Evolutionary conservation across 768 basidiomycete genomes (phyloP).

Genomic region (Collybiopsis confluens): DNA sequence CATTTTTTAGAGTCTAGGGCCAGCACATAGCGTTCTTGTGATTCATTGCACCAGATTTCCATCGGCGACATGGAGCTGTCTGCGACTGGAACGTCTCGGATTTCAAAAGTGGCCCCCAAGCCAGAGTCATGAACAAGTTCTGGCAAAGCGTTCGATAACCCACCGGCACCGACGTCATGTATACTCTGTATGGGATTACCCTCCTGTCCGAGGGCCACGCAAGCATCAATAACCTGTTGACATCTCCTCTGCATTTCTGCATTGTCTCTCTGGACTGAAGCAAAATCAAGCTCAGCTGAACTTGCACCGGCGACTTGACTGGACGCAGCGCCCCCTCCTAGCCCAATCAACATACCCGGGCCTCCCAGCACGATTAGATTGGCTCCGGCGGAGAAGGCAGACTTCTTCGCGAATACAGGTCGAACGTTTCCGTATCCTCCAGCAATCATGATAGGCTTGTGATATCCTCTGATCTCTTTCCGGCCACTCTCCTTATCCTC

Average conservation of each 20-base stretch:
- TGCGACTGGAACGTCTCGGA: constrained; percentile 87
- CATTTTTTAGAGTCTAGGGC: constrained; percentile 71
- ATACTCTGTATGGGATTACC: constrained; percentile 88
- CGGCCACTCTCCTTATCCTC: constrained; percentile 27
- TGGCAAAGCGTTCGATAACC: constrained; percentile 92
- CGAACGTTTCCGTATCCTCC: constrained; percentile 95
- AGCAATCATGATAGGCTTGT: constrained; percentile 99
- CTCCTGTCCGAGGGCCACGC: constrained; percentile 47
- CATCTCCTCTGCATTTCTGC: constrained; percentile 97
- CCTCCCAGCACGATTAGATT: constrained; percentile 93
- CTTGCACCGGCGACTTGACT: constrained; percentile 89
- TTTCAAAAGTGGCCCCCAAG: constrained; percentile 91
- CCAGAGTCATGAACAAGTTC: constrained; percentile 95
- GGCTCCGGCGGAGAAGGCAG: constrained; percentile 71
- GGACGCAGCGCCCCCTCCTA: constrained; percentile 95
- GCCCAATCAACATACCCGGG: constrained; percentile 92
- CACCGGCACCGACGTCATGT: constrained; percentile 98
- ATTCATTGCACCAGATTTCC: constrained; percentile 99
- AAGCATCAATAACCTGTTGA: constrained; percentile 96
- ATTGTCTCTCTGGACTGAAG: constrained; percentile 96
- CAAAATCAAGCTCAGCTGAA: constrained; percentile 93
- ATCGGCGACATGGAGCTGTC: constrained; percentile 96
- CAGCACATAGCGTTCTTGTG: constrained; percentile 95
- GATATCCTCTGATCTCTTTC: constrained; percentile 85
- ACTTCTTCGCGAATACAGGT: constrained; percentile 76